A percentile compares a stretch with the other conserved stretches of the same genome.
Conservation (phyloP, 768 basidiomycete genomes). For the Russula emetica region DNA sequence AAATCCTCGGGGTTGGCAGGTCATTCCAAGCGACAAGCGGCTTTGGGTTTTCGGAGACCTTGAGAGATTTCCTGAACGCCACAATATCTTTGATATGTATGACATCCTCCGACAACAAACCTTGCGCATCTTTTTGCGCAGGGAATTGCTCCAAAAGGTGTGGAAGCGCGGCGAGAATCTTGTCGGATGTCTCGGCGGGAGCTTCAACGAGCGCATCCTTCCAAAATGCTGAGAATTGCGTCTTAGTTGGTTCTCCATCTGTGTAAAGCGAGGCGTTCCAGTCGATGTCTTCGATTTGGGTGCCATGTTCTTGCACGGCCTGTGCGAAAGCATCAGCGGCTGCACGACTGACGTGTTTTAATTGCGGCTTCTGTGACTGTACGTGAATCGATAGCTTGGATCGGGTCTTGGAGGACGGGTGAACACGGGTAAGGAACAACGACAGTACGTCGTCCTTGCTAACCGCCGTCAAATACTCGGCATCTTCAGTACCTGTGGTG, state of each 20-base stretch:
- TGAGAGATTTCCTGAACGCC: slow-evolving; percentile 59
- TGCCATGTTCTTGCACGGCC: slow-evolving; percentile 44
- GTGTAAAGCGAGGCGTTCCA: slow-evolving; percentile 50
- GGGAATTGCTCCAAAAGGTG: slow-evolving; percentile 54
- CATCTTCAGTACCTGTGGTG: slow-evolving; percentile 64
- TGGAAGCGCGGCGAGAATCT: slow-evolving; percentile 53
- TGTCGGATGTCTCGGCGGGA: slow-evolving; percentile 39
- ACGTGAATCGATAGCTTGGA: slow-evolving; percentile 84
- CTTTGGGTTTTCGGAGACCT: slow-evolving; percentile 51
- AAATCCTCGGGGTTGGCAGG: slow-evolving; percentile 57
- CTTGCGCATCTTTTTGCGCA: slow-evolving; percentile 48
- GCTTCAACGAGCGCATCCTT: slow-evolving; percentile 36
- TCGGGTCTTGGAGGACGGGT: slow-evolving; percentile 63
- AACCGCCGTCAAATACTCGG: slow-evolving; percentile 54
- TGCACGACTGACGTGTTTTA: slow-evolving; percentile 57
- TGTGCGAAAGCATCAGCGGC: slow-evolving; percentile 60
- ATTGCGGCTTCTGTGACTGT: slow-evolving; percentile 60
- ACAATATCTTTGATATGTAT: slow-evolving; percentile 62
- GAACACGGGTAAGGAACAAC: slow-evolving; percentile 65
- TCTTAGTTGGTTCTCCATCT: slow-evolving; percentile 51
- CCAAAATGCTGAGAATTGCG: slow-evolving; percentile 67
- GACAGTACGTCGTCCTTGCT: slow-evolving; percentile 71
- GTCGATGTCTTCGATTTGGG: slow-evolving; percentile 48
- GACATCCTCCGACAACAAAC: slow-evolving; percentile 44
- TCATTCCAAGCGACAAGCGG: slow-evolving; percentile 75